Evolutionary conservation across 306 rosid genomes (phyloP).

Genomic region (Cicer pinnatifidum): DNA sequence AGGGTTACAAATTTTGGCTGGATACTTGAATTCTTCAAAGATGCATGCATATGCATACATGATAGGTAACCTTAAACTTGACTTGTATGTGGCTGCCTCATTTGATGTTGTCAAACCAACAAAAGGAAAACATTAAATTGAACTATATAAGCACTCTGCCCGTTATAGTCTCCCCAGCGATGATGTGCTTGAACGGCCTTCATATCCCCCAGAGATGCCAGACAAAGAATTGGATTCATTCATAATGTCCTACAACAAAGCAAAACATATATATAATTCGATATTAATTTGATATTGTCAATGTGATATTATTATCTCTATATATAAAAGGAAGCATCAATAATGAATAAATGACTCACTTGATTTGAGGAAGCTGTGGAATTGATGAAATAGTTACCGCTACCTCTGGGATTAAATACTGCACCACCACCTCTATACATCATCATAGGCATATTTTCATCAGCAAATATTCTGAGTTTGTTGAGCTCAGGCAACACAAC

Average conservation of each 20-base stretch:
- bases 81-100: constrained; percentile 18
- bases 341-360: constrained; percentile 46
- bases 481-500: constrained; percentile 76
- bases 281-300: constrained; percentile 8
- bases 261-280: not conserved
- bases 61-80: constrained; percentile 13
- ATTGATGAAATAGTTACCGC: not conserved
- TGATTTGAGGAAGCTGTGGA: constrained; percentile 42
- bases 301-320: not conserved
- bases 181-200: constrained; percentile 62
- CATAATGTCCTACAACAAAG: constrained; percentile 49
- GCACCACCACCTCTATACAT: constrained; percentile 22
- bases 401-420: constrained; percentile 21
- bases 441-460: constrained; percentile 53
- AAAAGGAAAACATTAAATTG: not conserved
- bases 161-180: constrained; percentile 41
- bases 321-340: not conserved
- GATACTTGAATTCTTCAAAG: not conserved
- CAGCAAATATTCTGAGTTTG: constrained; percentile 63
- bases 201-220: constrained; percentile 50
- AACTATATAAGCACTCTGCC: not conserved
- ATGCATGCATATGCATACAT: constrained; percentile 11
- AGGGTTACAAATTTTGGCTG: constrained; percentile 14
- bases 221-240: constrained; percentile 44
- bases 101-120: constrained; percentile 14